Evolutionary conservation across 1,284 basidiomycete species (phyloP).

Genomic region (Athelia psychrophila): DNA sequence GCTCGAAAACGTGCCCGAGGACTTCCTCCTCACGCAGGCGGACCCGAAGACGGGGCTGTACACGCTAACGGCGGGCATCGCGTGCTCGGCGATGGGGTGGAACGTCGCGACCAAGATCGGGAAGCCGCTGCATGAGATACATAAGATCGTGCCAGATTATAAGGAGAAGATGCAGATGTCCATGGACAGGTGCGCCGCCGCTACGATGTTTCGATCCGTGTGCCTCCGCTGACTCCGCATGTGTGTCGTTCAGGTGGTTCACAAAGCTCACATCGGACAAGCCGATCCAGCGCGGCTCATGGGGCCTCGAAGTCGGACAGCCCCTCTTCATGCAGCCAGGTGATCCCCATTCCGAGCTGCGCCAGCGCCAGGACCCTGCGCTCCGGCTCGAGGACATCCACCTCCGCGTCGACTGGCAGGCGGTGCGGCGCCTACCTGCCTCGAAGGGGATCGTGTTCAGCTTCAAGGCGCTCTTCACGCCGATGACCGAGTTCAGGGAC

Average conservation of each 20-base stretch:
- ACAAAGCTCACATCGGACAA: conserved; percentile 41
- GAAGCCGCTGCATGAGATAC: conserved; percentile 40
- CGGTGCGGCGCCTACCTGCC: conserved; percentile 43
- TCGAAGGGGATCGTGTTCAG: conserved; percentile 48
- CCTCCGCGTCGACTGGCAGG: conserved; percentile 53
- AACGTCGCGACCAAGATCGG: conserved; percentile 45
- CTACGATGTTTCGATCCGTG: too few species aligned
- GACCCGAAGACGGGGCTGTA: conserved; percentile 41
- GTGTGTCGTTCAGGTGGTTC: conserved; percentile 34
- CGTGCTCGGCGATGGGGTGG: conserved; percentile 47
- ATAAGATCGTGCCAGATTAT: conserved; percentile 45
- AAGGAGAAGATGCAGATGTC: conserved; percentile 44
- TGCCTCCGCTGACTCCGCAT: background rate
- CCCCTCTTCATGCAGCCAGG: conserved; percentile 39
- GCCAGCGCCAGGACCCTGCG: conserved; percentile 29
- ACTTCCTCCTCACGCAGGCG: conserved; percentile 39
- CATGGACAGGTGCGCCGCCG: conserved; percentile 42
- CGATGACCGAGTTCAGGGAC: conserved; percentile 34
- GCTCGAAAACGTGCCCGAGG: conserved; percentile 48
- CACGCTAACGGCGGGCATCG: conserved; percentile 37
- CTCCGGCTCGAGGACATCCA: conserved; percentile 37
- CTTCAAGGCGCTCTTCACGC: conserved; percentile 50
- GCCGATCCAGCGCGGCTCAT: conserved; percentile 50
- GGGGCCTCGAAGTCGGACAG: conserved; percentile 45
- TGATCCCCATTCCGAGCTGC: conserved; percentile 30